phyloP scores from a whole-genome alignment of 2,329 filamentous ascomycete genomes.

The Calycina marina region DNA sequence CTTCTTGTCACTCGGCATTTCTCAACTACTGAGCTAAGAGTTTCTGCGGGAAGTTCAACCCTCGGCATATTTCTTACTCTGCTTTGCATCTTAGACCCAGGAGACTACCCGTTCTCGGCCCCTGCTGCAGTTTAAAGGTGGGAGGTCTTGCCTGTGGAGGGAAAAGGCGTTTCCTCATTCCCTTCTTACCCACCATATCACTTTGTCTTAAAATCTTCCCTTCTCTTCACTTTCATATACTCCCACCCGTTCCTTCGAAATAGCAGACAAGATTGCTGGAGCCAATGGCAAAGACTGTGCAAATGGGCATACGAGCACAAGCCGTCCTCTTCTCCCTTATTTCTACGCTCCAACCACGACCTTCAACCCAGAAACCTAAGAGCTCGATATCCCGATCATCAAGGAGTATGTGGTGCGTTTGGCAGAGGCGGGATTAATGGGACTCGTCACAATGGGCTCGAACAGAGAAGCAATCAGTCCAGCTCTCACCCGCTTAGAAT shows the following conservation, averaged over 20 bases:
- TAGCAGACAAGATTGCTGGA: too few species aligned
- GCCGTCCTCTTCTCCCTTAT: constrained; percentile 55
- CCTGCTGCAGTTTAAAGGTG: too few species aligned
- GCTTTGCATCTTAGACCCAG: too few species aligned
- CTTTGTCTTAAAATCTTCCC: neutral
- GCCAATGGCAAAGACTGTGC: constrained; percentile 8
- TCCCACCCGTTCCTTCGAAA: too few species aligned
- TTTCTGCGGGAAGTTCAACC: too few species aligned
- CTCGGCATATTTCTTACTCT: too few species aligned
- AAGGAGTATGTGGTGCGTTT: constrained; percentile 70
- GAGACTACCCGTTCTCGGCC: too few species aligned
- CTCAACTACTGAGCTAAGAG: too few species aligned
- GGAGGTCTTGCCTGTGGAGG: too few species aligned
- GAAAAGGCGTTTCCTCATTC: too few species aligned
- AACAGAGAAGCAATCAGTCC: constrained; percentile 83
- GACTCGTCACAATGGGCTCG: constrained; percentile 76
- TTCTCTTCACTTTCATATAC: neutral
- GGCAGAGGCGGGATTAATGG: constrained; percentile 62
- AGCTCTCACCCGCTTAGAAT: constrained; percentile 69
- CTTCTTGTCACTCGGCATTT: too few species aligned
- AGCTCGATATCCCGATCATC: constrained; percentile 66
- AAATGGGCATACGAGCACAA: constrained; percentile 25
- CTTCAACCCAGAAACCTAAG: constrained; percentile 73
- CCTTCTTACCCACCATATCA: too few species aligned
- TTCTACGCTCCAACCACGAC: constrained; percentile 86